Evolutionary conservation across 2,329 filamentous ascomycete genomes (phyloP).

Genomic region (Claviceps arundinis): DNA sequence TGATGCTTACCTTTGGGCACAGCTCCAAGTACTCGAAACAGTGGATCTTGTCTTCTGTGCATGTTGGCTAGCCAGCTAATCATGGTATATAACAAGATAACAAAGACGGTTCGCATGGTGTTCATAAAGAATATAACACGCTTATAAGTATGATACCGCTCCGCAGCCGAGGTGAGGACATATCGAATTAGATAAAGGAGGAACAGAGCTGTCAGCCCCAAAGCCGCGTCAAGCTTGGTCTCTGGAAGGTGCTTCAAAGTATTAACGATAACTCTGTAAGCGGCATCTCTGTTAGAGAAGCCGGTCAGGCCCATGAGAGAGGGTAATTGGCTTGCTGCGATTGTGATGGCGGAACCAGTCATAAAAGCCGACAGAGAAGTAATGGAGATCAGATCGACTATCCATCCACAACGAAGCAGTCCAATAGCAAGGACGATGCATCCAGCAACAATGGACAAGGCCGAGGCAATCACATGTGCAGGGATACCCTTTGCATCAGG

Average conservation of each 20-base stretch:
- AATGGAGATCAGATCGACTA: conserved; percentile 86
- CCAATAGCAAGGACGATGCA: conserved; percentile 68
- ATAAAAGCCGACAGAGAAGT: conserved; percentile 89
- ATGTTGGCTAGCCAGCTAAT: conserved; percentile 79
- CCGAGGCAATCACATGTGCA: conserved; percentile 59
- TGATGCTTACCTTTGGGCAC: conserved; percentile 53
- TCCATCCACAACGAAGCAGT: conserved; percentile 68
- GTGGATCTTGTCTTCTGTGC: conserved; percentile 45
- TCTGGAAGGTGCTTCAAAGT: conserved; percentile 57
- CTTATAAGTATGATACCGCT: conserved; percentile 52
- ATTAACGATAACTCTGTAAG: conserved; percentile 75
- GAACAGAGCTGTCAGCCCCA: conserved; percentile 71
- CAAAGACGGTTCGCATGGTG: conserved; percentile 79
- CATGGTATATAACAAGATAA: conserved; percentile 84
- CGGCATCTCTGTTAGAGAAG: conserved; percentile 62
- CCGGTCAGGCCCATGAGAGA: conserved; percentile 65
- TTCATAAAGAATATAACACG: conserved; percentile 82
- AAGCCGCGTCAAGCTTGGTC: conserved; percentile 64
- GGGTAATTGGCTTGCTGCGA: conserved; percentile 72
- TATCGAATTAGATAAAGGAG: conserved; percentile 66
- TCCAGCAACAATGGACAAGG: conserved; percentile 65
- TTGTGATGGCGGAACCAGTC: conserved; percentile 88
- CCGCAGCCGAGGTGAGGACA: conserved; percentile 50
- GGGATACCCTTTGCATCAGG: conserved; percentile 38
- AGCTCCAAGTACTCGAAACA: conserved; percentile 59